Evolutionary conservation across 176 grass and related monocot species (phyloP).

Genomic region (Oryza meridionalis): DNA sequence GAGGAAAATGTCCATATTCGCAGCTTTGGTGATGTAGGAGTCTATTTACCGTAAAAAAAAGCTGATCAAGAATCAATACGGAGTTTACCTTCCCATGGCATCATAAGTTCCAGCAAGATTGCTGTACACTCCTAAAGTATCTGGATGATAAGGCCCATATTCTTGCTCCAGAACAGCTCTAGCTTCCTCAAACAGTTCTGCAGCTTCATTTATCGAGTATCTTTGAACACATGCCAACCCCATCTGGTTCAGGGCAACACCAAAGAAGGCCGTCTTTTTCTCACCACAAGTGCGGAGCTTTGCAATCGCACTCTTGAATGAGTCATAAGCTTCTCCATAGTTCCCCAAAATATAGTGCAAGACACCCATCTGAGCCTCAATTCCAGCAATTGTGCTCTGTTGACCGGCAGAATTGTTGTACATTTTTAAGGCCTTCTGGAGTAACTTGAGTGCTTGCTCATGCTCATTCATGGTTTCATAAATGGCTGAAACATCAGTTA

Average conservation of each 20-base stretch:
- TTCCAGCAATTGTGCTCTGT: slow-evolving; percentile 90
- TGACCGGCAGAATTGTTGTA: slow-evolving; percentile 78
- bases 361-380: slow-evolving; percentile 96
- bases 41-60: not conserved
- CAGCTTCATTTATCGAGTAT: slow-evolving; percentile 85
- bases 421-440: slow-evolving; percentile 94
- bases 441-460: slow-evolving; percentile 91
- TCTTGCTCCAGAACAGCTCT: slow-evolving; percentile 91
- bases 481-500: slow-evolving; percentile 91
- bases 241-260: slow-evolving; percentile 94
- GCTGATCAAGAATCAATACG: slow-evolving; percentile 15
- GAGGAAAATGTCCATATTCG: not conserved
- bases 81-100: slow-evolving; percentile 93
- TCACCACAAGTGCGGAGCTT: slow-evolving; percentile 91
- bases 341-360: slow-evolving; percentile 86
- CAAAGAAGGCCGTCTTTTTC: slow-evolving; percentile 92
- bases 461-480: slow-evolving; percentile 97
- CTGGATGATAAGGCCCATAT: slow-evolving; percentile 82
- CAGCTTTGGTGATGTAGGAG: not conserved
- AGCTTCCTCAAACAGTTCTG: slow-evolving; percentile 87
- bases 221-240: slow-evolving; percentile 81
- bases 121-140: slow-evolving; percentile 93
- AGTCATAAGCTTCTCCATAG: slow-evolving; percentile 74
- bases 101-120: slow-evolving; percentile 98
- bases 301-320: slow-evolving; percentile 77